Base-by-base conservation (phyloP, 257 asterid species). In the Rauvolfia tetraphylla region DNA sequence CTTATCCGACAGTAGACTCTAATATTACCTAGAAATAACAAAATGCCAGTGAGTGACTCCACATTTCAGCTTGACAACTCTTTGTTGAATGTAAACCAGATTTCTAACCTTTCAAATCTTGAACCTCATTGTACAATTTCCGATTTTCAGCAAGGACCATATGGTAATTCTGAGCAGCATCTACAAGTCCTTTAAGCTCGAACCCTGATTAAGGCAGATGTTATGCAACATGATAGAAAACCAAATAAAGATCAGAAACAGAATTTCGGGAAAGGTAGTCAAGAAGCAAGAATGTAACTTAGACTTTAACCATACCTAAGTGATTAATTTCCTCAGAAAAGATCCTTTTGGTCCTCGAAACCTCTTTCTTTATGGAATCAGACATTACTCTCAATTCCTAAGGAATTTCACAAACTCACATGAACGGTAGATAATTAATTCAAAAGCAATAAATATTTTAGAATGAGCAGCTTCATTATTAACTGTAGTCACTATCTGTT, bases 1-100 rank as follows among this genome's bases (percentile, higher is more conserved):
- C 97, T 86, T 83, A 94, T 87, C 74, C 98, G 96, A 71, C 97
- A 89, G 75, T 92, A 94, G 56, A 94, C 97, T 89, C 98, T 80
- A 70, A 94, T 92, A 80, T 94, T 94, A 80, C 98, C 98, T 93
- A 76, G 22, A 68, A 81, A 78, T 75, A 58, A 61, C 44, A 83
- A 75, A 67, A 57, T 67, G 29, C 59, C 59, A 46, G 56, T 76
- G 65, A 78, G 81, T 39, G 78, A 81, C 63, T 75, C 69, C 54
- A 56, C 25, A 42, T 46, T 71, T 80, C 84, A 78, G 59, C 76
- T 51, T 33, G 56, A 44, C 73, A 69, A 71, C 74, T 72, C 74
- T n/a, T 27, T 76, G 33, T 36, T 10, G 23, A 67, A 31, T 49
- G 61, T 14, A 69, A 49, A 48, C 59, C 71, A 72, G 74, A 62